phyloP scores from a whole-genome alignment of 2,329 filamentous ascomycete genomes.

The Tolypocladium endophyticum region DNA sequence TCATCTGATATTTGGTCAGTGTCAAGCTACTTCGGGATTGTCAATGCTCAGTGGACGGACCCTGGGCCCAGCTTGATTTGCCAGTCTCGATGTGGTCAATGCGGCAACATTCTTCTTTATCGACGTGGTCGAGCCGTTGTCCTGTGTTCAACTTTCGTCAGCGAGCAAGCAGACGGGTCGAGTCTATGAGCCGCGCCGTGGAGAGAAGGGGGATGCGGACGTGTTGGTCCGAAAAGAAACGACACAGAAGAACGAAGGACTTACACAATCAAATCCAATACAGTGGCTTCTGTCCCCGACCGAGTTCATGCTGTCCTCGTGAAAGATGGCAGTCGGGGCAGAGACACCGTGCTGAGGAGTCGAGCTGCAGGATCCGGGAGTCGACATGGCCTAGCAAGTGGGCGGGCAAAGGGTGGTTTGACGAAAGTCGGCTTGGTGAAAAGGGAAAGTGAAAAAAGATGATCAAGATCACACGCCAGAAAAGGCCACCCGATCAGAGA shows the following conservation, averaged over 20 bases:
- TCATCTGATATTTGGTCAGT: conserved; percentile 21
- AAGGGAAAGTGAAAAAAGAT: conserved; percentile 9
- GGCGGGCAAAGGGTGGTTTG: conserved; percentile 1
- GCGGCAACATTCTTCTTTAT: conserved; percentile 34
- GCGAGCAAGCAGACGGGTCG: background rate
- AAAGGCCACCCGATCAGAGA: conserved; percentile 17
- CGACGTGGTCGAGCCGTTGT: conserved; percentile 6
- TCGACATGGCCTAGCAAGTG: conserved; percentile 16
- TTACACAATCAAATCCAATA: conserved; percentile 8
- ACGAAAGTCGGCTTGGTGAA: background rate
- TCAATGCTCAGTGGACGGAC: conserved; percentile 18
- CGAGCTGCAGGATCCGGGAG: conserved; percentile 14
- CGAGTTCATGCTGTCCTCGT: conserved; percentile 10
- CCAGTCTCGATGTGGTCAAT: conserved; percentile 42
- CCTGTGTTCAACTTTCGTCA: conserved; percentile 7
- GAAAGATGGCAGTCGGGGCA: conserved; percentile 5
- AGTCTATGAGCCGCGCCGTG: background rate
- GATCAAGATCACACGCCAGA: conserved; percentile 17
- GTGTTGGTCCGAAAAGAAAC: background rate
- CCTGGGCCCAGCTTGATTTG: conserved; percentile 44
- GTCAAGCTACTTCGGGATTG: background rate
- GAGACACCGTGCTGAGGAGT: conserved; percentile 15
- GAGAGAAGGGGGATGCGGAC: background rate
- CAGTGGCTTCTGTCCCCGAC: conserved; percentile 6
- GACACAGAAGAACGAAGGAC: background rate